Conservation (phyloP, 371 early-diverging fungal genomes). For the Mortierella sp. region DNA sequence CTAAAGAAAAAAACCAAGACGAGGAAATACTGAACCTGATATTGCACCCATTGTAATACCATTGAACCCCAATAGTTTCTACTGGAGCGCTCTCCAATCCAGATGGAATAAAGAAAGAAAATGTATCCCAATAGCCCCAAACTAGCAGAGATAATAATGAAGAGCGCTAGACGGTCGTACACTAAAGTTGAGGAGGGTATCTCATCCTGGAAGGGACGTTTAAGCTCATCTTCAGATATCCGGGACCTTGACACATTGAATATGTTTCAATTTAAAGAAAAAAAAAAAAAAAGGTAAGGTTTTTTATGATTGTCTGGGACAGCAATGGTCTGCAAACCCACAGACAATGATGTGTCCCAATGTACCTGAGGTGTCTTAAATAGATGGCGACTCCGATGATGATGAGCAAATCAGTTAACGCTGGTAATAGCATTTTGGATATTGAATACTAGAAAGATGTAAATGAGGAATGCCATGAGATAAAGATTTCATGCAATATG, state of each 20-base stretch:
- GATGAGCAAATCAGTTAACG: background rate
- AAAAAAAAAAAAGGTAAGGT: no score
- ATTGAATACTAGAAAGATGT: no score
- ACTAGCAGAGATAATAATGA: background rate
- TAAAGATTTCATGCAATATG: no score
- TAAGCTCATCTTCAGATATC: background rate
- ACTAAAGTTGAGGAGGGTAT: background rate
- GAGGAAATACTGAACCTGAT: conserved; percentile 1
- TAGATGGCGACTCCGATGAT: background rate
- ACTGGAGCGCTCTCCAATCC: background rate
- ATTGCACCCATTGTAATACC: background rate
- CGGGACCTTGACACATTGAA: background rate
- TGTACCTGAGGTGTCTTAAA: background rate
- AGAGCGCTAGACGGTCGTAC: conserved; percentile 1
- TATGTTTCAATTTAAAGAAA: no score
- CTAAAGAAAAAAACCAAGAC: background rate
- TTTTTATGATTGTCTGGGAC: no score
- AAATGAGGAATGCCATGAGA: no score
- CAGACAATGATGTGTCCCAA: background rate
- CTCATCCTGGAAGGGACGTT: background rate
- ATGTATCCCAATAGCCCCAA: background rate
- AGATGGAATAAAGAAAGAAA: background rate
- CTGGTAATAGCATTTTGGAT: background rate
- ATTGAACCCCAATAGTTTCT: no score
- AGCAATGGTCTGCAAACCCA: no score